Conservation (phyloP, 75 land plant species). For the Sequoiadendron giganteum region DNA sequence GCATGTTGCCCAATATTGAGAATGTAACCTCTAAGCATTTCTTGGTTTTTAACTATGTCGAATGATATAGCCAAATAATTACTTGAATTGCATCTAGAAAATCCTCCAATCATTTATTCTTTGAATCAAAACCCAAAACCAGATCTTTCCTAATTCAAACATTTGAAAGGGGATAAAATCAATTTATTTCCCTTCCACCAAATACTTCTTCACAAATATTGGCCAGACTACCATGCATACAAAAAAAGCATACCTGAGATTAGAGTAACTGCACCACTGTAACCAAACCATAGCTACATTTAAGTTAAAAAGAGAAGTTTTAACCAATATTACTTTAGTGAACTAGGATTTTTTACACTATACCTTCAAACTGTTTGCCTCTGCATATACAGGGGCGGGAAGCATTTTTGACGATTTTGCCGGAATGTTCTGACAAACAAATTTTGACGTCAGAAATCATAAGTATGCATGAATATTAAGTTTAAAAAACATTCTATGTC, state of each 20-base stretch:
- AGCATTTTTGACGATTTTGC: slow-evolving; percentile 3
- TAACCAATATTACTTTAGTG: not conserved
- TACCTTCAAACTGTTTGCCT: slow-evolving; percentile 9
- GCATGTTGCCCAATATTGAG: not conserved
- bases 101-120: not conserved
- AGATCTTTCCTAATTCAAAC: not conserved
- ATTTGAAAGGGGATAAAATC: not conserved
- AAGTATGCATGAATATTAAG: not conserved
- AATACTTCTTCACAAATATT: not conserved
- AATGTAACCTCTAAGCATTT: not conserved
- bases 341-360: not conserved
- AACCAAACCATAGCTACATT: not conserved
- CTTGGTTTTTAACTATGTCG: not conserved
- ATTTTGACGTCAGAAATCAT: not conserved
- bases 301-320: not conserved
- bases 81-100: not conserved
- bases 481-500: not conserved
- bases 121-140: not conserved
- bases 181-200: not conserved
- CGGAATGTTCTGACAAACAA: not conserved
- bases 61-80: not conserved
- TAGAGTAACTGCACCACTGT: not conserved
- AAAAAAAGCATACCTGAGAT: not conserved
- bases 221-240: not conserved
- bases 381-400: slow-evolving; percentile 1